Percentiles rank a stretch among this genome's conserved stretches.
phyloP scores from a whole-genome alignment of 2,329 filamentous ascomycete genomes.

The Cladorrhinum sp. region DNA sequence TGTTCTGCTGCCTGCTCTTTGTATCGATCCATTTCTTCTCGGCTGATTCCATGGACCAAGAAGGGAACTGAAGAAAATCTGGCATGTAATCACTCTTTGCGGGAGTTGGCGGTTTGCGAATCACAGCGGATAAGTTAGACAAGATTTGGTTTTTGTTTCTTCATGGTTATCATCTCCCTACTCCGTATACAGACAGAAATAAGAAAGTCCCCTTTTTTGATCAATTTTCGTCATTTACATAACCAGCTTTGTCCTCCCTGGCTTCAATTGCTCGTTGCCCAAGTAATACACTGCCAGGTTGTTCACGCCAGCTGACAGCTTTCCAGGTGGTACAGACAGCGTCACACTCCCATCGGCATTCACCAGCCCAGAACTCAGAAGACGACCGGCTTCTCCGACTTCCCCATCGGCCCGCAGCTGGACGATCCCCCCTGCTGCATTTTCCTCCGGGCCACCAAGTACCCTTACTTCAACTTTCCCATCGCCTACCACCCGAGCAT shows the following conservation, averaged over 20 bases:
- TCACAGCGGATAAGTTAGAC: background rate
- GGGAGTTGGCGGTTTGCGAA: background rate
- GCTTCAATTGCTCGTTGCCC: conserved; percentile 1
- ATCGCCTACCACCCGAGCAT: background rate
- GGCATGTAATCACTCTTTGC: background rate
- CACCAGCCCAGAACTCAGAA: background rate
- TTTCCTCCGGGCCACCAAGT: conserved; percentile 14
- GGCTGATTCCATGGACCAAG: background rate
- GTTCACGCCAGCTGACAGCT: background rate
- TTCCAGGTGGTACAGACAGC: background rate
- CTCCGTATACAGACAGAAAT: background rate
- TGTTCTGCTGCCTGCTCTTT: background rate
- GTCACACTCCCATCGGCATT: background rate
- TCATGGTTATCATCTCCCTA: background rate
- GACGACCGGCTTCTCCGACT: background rate
- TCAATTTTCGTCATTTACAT: background rate
- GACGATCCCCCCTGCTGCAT: background rate
- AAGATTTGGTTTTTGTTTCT: background rate
- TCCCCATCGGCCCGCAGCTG: background rate
- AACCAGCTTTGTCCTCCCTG: background rate
- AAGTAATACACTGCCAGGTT: background rate
- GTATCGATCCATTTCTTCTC: background rate
- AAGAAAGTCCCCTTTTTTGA: background rate
- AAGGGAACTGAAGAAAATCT: background rate
- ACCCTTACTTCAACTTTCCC: conserved; percentile 7